These are phyloP conservation scores for Asterionellopsis glacialis DNA, from an alignment of 108 stramenopile species.

Conservation along the genomic window DNA sequence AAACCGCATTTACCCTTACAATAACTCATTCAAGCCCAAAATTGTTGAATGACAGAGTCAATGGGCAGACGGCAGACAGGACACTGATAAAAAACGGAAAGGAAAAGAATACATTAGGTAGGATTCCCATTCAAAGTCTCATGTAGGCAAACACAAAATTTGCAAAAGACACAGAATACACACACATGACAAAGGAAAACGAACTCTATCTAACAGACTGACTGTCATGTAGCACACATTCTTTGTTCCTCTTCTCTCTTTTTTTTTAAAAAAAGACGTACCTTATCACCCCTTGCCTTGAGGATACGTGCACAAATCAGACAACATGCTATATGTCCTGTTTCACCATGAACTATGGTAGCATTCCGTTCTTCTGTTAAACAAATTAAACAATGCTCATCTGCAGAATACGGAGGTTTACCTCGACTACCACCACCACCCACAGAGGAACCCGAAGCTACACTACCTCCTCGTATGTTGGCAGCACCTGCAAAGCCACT, in stretches of 20 bases:
- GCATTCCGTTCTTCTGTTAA: conserved; percentile 68
- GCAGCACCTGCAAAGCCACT: conserved; percentile 1
- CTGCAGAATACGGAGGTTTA: neutral
- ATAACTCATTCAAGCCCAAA: conserved; percentile 78
- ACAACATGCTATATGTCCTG: conserved; percentile 92
- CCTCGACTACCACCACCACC: too few species aligned
- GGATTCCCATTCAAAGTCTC: too few species aligned
- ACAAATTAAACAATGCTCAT: conserved; percentile 68
- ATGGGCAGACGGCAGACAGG: conserved; percentile 73
- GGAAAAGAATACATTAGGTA: too few species aligned
- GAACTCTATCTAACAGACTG: neutral
- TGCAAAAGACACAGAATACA: neutral
- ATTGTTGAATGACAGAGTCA: conserved; percentile 77
- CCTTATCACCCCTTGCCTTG: conserved; percentile 72
- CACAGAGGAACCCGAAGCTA: too few species aligned
- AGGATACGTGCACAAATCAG: conserved; percentile 81
- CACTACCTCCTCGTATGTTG: too few species aligned
- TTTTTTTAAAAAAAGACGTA: too few species aligned
- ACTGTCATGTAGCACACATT: neutral
- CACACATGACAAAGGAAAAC: too few species aligned
- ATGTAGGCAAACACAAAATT: neutral
- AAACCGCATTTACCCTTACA: too few species aligned
- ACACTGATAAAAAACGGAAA: conserved; percentile 19
- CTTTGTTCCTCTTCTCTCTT: neutral
- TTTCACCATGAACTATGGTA: conserved; percentile 91